Evolutionary conservation across 345 rosid species (phyloP).

Genomic region (Eucalyptus curtisii): DNA sequence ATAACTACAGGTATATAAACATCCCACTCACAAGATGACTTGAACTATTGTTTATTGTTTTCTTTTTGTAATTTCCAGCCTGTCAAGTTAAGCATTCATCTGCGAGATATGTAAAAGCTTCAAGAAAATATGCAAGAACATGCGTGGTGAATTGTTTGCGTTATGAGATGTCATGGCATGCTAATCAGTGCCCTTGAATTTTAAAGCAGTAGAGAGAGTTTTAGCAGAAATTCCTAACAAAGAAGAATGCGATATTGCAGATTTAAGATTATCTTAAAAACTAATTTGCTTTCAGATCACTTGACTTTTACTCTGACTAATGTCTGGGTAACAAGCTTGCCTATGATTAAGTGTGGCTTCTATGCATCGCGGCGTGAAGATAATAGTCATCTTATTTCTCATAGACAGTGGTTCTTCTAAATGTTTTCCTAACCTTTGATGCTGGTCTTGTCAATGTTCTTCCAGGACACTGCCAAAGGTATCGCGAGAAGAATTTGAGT

Average conservation of each 20-base stretch:
- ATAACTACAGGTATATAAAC: constrained; percentile 62
- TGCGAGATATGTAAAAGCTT: background rate
- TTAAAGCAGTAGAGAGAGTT: background rate
- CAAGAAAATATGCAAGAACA: background rate
- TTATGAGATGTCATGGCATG: background rate
- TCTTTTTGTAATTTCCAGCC: background rate
- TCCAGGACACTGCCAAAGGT: constrained; percentile 80
- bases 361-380: background rate
- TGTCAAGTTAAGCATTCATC: background rate
- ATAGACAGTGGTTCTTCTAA: background rate
- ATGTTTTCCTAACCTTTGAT: background rate
- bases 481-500: constrained; percentile 70
- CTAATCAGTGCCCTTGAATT: background rate
- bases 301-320: background rate
- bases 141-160: background rate
- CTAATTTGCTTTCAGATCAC: background rate
- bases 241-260: background rate
- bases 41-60: background rate
- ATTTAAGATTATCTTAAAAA: background rate
- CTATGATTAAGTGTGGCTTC: background rate
- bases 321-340: no score
- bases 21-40: background rate
- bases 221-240: background rate
- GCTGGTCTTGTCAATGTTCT: background rate
- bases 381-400: background rate